Conservation (phyloP, 2,329 filamentous ascomycete species). For the Beauveria bassiana region DNA sequence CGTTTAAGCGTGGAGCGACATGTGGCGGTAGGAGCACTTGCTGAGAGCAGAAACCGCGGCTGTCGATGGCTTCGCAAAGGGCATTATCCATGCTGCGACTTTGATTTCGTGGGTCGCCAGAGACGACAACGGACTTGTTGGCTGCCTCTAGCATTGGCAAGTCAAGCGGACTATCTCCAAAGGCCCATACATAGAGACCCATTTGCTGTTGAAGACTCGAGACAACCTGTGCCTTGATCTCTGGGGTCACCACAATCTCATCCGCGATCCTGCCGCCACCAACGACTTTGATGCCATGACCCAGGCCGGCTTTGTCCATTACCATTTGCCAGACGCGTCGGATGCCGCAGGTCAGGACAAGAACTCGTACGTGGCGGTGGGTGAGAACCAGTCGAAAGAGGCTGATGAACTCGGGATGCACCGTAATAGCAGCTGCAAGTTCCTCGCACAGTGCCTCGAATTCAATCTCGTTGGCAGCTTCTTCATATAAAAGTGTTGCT, state of each 20-base stretch:
- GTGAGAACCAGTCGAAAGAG: conserved; percentile 30
- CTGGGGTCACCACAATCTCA: conserved; percentile 41
- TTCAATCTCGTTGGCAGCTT: conserved; percentile 24
- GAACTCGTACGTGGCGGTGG: conserved; percentile 30
- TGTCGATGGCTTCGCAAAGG: conserved; percentile 34
- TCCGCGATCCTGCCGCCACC: conserved; percentile 41
- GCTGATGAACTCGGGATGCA: conserved; percentile 40
- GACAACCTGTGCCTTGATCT: conserved; percentile 42
- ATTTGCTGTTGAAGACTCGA: conserved; percentile 26
- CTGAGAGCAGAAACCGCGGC: conserved; percentile 29
- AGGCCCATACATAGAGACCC: conserved; percentile 43
- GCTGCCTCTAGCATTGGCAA: conserved; percentile 48
- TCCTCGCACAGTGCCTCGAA: conserved; percentile 38
- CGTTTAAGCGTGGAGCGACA: conserved; percentile 34
- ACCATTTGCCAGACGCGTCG: conserved; percentile 48
- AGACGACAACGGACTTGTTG: conserved; percentile 47
- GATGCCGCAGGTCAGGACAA: conserved; percentile 50
- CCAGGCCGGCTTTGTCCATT: conserved; percentile 34
- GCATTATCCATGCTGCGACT: conserved; percentile 45
- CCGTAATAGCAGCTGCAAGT: conserved; percentile 31
- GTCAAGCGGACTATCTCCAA: conserved; percentile 55
- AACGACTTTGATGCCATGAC: conserved; percentile 38
- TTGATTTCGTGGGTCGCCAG: conserved; percentile 36
- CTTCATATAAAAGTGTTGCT: conserved; percentile 44
- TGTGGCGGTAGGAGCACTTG: conserved; percentile 39